Base-by-base conservation (phyloP, 2,329 filamentous ascomycete species). In the Fusarium succisae region DNA sequence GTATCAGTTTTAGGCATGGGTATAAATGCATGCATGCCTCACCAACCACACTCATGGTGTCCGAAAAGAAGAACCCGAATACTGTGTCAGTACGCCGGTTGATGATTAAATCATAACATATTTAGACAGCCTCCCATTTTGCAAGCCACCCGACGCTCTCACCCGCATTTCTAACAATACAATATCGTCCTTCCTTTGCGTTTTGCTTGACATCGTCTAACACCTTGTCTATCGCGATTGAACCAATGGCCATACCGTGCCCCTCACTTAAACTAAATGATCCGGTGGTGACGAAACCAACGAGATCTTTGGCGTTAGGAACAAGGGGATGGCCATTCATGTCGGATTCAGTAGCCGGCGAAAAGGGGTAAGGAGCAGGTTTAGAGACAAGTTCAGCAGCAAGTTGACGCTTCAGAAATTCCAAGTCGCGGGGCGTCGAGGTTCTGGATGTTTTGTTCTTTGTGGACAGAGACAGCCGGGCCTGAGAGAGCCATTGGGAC, bases 231-330 rank as follows among this genome's bases (percentile, higher is more conserved):
- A 92, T 84, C 20, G 90, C 85, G 32, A 98, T 79, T 56, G 89
- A 92, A 0, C 93, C 96, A 67, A 98, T 87, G 1, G 91, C 96
- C 22, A 91, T 91, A 2, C 92, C 93, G 74, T 88, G 89, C 0
- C 96, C 96, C 73, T 93, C 90, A 5, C 90, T 89, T 5, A 98
- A 87, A 77, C 92, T 95, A 80, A 92, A 98, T 57, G 93, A 92
- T 0, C 96, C 96, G 3, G 92, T 93, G 5, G 95, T 98, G 30
- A 98, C 91, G 80, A 97, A 99, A 0, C 96, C 96, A 57, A 98
- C 89, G 18, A 98, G 86, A 80, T 98, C 93, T 28, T 89, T 86
- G 70, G 91, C 91, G 15, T 87, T 86, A 0, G 96, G 96, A n/a
- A 95, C 90, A 1, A 91, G 79, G 2, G 92, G 92, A 75, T 94